A percentile compares a stretch with the other conserved stretches of the same genome.
Conservation (phyloP, 768 basidiomycete genomes). For the Steccherinum ochraceum region DNA sequence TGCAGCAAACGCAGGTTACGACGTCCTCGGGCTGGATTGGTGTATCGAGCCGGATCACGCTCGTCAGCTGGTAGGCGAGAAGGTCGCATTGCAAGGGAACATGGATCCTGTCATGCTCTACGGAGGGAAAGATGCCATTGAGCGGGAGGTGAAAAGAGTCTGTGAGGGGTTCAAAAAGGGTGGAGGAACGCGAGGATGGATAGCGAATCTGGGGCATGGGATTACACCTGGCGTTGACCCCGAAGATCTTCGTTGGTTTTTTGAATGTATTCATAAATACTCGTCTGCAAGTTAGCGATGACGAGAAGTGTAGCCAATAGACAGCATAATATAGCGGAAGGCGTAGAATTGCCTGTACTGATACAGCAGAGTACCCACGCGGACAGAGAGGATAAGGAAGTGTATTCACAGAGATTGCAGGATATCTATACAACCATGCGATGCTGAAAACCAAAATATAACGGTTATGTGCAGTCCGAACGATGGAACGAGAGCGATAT, state of each 20-base stretch:
- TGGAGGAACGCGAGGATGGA: conserved; percentile 68
- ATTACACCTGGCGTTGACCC: conserved; percentile 95
- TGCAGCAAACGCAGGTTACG: conserved; percentile 66
- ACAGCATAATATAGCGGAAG: too few species aligned
- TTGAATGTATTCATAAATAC: conserved; percentile 84
- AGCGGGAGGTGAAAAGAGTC: conserved; percentile 78
- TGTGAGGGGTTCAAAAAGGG: conserved; percentile 63
- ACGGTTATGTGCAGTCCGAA: background rate
- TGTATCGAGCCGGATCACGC: conserved; percentile 72
- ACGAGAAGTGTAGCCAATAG: too few species aligned
- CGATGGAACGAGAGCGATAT: background rate
- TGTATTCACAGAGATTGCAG: background rate
- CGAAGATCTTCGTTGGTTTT: conserved; percentile 87
- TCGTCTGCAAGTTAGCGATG: conserved; percentile 30
- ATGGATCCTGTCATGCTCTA: conserved; percentile 86
- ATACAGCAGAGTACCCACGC: too few species aligned
- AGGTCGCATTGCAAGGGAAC: conserved; percentile 84
- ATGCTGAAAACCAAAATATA: background rate
- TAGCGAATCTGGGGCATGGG: conserved; percentile 95
- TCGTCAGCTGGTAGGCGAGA: conserved; percentile 50
- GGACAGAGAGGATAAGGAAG: background rate
- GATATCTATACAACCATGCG: background rate
- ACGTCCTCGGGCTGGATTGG: conserved; percentile 92
- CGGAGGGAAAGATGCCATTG: conserved; percentile 82
- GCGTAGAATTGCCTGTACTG: too few species aligned